Evolutionary conservation across 2,329 filamentous ascomycete genomes (phyloP).

Genomic region (Septoria linicola): DNA sequence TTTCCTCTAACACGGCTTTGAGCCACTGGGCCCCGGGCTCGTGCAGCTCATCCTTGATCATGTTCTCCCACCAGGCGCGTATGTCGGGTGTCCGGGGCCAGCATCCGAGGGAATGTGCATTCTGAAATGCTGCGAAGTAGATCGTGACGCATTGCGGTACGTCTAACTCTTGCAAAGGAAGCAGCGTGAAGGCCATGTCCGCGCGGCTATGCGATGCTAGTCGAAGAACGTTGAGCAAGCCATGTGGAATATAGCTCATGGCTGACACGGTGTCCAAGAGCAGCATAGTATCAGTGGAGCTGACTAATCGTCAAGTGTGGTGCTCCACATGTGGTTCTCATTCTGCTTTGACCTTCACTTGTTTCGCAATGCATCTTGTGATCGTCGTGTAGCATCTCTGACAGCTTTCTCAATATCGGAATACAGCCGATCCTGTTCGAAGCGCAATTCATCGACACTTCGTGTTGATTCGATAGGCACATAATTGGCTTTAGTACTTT

Average conservation of each 20-base stretch:
- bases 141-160: conserved; percentile 26
- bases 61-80: conserved; percentile 30
- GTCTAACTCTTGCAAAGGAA: conserved; percentile 25
- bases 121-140: conserved; percentile 35
- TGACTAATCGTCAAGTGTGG: no score
- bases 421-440: conserved; percentile 1
- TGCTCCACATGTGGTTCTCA: no score
- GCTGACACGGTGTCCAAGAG: no score
- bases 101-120: conserved; percentile 31
- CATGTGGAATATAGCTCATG: background rate
- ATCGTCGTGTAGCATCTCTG: background rate
- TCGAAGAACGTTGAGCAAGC: background rate
- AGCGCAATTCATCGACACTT: background rate
- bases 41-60: conserved; percentile 27
- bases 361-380: background rate
- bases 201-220: no score
- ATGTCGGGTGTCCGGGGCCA: conserved; percentile 31
- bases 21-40: conserved; percentile 30
- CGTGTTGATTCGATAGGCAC: background rate
- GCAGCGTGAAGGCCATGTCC: conserved; percentile 19
- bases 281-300: no score
- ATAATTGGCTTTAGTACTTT: conserved; percentile 5
- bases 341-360: background rate
- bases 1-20: conserved; percentile 26
- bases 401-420: conserved; percentile 7